Evolutionary conservation across 2,329 filamentous ascomycete genomes (phyloP).

Genomic region (Rugonectria rugulosa): DNA sequence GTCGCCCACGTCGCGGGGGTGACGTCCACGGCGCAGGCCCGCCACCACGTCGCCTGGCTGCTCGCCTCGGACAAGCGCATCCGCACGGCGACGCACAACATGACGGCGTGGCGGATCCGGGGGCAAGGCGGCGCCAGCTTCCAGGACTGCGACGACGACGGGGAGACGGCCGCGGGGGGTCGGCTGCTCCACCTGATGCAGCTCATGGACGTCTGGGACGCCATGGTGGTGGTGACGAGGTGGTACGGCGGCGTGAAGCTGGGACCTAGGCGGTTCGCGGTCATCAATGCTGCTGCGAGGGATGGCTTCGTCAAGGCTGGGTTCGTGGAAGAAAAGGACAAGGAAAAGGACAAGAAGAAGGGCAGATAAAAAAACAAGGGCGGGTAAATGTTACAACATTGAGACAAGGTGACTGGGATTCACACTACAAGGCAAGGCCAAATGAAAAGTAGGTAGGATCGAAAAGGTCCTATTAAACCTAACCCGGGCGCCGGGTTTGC

Average conservation of each 20-base stretch:
- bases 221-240: constrained; percentile 88
- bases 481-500: constrained; percentile 22
- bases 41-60: constrained; percentile 75
- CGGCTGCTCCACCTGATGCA: constrained; percentile 90
- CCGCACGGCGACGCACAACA: constrained; percentile 91
- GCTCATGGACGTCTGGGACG: constrained; percentile 92
- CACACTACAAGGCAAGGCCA: too few relatives aligned
- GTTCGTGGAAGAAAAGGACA: constrained; percentile 64
- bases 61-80: constrained; percentile 84
- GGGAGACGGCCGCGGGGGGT: constrained; percentile 89
- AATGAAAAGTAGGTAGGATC: background rate
- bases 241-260: constrained; percentile 96
- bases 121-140: constrained; percentile 63
- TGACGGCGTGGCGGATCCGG: constrained; percentile 89
- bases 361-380: constrained; percentile 34
- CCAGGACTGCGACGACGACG: constrained; percentile 96
- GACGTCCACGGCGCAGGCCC: constrained; percentile 73
- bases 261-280: constrained; percentile 86
- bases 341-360: constrained; percentile 47
- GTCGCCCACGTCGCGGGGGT: constrained; percentile 79
- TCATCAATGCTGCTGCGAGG: constrained; percentile 87
- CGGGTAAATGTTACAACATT: background rate
- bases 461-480: constrained; percentile 7
- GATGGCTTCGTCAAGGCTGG: constrained; percentile 84
- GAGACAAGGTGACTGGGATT: too few relatives aligned